phyloP scores from a whole-genome alignment of 192 early-diverging fungal species.

The Mortierella antarctica region DNA sequence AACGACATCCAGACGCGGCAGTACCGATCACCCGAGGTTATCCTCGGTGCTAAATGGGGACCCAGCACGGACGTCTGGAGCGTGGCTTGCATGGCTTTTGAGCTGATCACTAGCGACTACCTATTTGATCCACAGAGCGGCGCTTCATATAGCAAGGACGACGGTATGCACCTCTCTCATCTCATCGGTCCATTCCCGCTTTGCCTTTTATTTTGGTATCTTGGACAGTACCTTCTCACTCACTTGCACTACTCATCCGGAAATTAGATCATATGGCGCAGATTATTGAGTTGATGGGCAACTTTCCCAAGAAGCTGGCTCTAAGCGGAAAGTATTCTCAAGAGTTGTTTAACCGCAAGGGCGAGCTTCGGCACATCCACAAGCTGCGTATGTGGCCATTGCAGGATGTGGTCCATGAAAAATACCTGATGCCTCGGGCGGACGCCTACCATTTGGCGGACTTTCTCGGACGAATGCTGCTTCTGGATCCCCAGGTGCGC shows the following conservation, averaged over 20 bases:
- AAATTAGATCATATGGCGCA: slow-evolving; percentile 94
- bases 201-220: neutral
- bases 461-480: slow-evolving; percentile 89
- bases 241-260: too few species aligned
- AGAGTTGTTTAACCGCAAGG: slow-evolving; percentile 91
- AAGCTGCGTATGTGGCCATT: slow-evolving; percentile 87
- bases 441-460: slow-evolving; percentile 85
- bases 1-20: slow-evolving; percentile 98
- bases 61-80: slow-evolving; percentile 94
- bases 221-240: neutral
- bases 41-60: slow-evolving; percentile 92
- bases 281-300: slow-evolving; percentile 95
- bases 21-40: slow-evolving; percentile 96
- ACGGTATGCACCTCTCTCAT: slow-evolving; percentile 63
- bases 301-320: slow-evolving; percentile 84
- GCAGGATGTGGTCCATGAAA: slow-evolving; percentile 87
- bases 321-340: slow-evolving; percentile 85
- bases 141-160: slow-evolving; percentile 87
- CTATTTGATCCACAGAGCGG: slow-evolving; percentile 95
- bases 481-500: slow-evolving; percentile 67
- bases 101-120: slow-evolving; percentile 96
- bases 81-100: slow-evolving; percentile 93
- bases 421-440: slow-evolving; percentile 79
- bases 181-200: neutral
- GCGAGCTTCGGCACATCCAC: slow-evolving; percentile 91